Evolutionary conservation across 345 rosid genomes (phyloP).

Genomic region (Populus nigra): DNA sequence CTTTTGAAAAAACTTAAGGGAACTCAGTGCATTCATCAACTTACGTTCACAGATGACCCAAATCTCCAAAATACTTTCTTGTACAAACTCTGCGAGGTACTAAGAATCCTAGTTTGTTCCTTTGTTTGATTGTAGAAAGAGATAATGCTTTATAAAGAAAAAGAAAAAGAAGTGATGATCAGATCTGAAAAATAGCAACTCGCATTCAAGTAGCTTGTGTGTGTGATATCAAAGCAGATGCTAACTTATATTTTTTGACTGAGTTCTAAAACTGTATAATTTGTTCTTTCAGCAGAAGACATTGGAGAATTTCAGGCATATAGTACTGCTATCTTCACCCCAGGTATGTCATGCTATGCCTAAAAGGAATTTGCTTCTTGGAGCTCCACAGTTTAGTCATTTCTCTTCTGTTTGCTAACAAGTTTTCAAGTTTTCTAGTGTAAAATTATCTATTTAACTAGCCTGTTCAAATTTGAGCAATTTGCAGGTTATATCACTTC

Average conservation of each 20-base stretch:
- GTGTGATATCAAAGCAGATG: background rate
- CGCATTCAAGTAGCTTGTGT: background rate
- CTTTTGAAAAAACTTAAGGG: slow-evolving; percentile 84
- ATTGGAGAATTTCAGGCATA: slow-evolving; percentile 65
- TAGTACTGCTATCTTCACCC: slow-evolving; percentile 81
- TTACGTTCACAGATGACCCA: slow-evolving; percentile 87
- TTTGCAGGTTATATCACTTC: background rate
- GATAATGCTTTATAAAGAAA: no score
- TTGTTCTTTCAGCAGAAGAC: slow-evolving; percentile 72
- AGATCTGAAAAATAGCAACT: background rate
- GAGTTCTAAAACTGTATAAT: slow-evolving; percentile 22
- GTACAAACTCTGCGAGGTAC: slow-evolving; percentile 78
- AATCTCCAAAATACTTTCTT: slow-evolving; percentile 76
- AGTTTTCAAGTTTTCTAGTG: background rate
- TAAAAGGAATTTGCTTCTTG: background rate
- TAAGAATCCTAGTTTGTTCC: background rate
- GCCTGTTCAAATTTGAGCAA: background rate
- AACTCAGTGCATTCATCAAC: slow-evolving; percentile 92
- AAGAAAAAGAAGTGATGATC: background rate
- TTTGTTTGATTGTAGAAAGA: background rate
- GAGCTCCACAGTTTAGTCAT: background rate
- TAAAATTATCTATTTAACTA: background rate
- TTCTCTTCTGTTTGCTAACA: background rate
- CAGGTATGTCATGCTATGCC: slow-evolving; percentile 52
- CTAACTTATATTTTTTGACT: background rate